phyloP scores from a whole-genome alignment of 2,329 filamentous ascomycete genomes.

The Rhynchosporium secalis region DNA sequence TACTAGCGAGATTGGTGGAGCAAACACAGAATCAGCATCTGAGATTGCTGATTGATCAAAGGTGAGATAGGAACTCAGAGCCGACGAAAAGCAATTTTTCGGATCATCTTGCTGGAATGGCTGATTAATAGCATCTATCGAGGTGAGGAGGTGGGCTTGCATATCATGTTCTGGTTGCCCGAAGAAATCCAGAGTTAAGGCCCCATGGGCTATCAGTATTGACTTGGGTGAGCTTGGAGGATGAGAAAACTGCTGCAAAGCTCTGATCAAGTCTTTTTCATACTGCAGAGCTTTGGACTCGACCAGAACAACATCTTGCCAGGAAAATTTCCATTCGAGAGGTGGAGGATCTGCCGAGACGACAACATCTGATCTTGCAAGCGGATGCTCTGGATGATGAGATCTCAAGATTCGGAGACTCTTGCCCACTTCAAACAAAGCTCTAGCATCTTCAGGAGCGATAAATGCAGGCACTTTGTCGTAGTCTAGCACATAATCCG shows the following conservation, averaged over 20 bases:
- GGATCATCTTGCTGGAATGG: constrained; percentile 36
- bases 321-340: constrained; percentile 70
- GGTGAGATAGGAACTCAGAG: constrained; percentile 32
- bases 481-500: constrained; percentile 63
- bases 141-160: constrained; percentile 50
- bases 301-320: constrained; percentile 66
- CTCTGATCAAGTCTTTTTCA: constrained; percentile 45
- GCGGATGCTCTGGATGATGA: constrained; percentile 70
- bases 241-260: constrained; percentile 36
- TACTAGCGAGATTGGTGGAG: constrained; percentile 46
- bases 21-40: constrained; percentile 31
- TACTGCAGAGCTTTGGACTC: constrained; percentile 59
- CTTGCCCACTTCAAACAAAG: constrained; percentile 77
- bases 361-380: constrained; percentile 56
- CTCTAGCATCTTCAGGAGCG: constrained; percentile 64
- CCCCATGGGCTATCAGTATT: not conserved
- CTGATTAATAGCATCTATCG: constrained; percentile 49
- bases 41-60: constrained; percentile 7
- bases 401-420: constrained; percentile 71
- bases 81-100: constrained; percentile 30
- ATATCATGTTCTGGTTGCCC: constrained; percentile 50
- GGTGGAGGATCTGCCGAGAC: constrained; percentile 52
- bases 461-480: constrained; percentile 72
- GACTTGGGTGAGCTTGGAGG: not conserved
- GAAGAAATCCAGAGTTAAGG: constrained; percentile 45